Evolutionary conservation across 805 yeast genomes (phyloP).

Genomic region (Kazachstania psychrophila): DNA sequence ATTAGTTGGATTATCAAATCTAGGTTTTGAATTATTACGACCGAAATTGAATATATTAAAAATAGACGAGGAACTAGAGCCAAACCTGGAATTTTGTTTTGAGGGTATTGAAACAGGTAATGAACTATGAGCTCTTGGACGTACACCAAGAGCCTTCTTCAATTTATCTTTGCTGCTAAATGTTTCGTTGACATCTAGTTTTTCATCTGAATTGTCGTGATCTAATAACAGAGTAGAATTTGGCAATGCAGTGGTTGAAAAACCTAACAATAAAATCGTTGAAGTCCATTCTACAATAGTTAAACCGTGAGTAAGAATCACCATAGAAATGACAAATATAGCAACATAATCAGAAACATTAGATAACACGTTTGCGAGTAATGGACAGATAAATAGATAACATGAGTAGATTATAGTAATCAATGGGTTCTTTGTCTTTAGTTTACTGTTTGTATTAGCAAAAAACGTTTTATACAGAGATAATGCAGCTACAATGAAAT

Average conservation of each 20-base stretch:
- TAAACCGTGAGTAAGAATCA: constrained; percentile 26
- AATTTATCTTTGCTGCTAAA: neutral
- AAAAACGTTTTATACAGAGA: constrained; percentile 21
- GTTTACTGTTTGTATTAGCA: constrained; percentile 22
- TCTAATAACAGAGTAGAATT: constrained; percentile 13
- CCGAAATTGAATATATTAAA: neutral
- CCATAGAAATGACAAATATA: constrained; percentile 19
- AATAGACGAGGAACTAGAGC: neutral
- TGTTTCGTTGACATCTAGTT: neutral
- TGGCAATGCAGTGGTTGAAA: constrained; percentile 24
- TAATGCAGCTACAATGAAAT: constrained; percentile 16
- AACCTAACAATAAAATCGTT: constrained; percentile 28
- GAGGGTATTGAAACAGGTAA: constrained; percentile 11
- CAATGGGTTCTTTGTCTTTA: constrained; percentile 28
- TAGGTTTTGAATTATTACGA: too few relatives aligned
- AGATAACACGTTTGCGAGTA: constrained; percentile 12
- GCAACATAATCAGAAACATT: constrained; percentile 24
- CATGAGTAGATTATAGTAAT: constrained; percentile 25
- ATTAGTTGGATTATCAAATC: constrained; percentile 11
- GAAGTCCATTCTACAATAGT: constrained; percentile 31
- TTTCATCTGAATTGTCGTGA: constrained; percentile 6
- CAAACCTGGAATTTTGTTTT: neutral
- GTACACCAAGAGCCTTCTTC: neutral
- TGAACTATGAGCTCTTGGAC: constrained; percentile 11
- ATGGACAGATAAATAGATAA: constrained; percentile 24